Evolutionary conservation across 805 yeast genomes (phyloP).

Genomic region (Kodamaea restingae): DNA sequence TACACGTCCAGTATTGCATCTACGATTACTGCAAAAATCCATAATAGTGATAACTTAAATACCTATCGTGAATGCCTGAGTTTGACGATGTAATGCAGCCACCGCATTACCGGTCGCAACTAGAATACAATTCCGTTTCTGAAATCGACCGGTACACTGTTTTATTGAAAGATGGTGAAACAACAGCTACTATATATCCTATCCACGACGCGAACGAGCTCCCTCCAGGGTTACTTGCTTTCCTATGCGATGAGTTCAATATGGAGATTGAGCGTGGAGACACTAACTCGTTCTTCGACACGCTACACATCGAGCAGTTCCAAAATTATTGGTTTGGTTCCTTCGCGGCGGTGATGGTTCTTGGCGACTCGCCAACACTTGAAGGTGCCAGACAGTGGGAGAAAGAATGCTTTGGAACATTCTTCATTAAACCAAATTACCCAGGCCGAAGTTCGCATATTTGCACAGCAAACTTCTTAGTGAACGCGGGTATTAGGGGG

Average conservation of each 20-base stretch:
- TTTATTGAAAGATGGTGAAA: conserved; percentile 79
- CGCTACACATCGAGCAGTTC: conserved; percentile 70
- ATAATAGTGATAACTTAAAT: neutral
- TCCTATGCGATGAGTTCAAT: conserved; percentile 87
- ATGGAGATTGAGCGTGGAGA: conserved; percentile 89
- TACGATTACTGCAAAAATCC: conserved; percentile 19
- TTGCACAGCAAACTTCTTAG: conserved; percentile 85
- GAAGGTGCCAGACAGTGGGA: conserved; percentile 74
- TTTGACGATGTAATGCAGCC: conserved; percentile 49
- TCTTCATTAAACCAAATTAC: conserved; percentile 79
- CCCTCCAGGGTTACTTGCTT: conserved; percentile 75
- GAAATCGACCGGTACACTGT: conserved; percentile 67
- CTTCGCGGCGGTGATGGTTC: conserved; percentile 70
- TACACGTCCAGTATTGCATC: conserved; percentile 30
- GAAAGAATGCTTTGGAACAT: conserved; percentile 85
- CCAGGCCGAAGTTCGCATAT: conserved; percentile 93
- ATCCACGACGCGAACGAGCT: conserved; percentile 60
- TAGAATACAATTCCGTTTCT: conserved; percentile 32
- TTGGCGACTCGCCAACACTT: conserved; percentile 62
- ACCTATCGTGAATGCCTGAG: conserved; percentile 38
- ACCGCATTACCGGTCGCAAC: conserved; percentile 42
- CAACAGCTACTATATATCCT: conserved; percentile 92
- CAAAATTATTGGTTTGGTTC: conserved; percentile 84
- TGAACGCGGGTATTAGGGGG: conserved; percentile 88
- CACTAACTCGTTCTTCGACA: conserved; percentile 81